Conservation (phyloP, 768 basidiomycete species). For the Mycena galericulata region DNA sequence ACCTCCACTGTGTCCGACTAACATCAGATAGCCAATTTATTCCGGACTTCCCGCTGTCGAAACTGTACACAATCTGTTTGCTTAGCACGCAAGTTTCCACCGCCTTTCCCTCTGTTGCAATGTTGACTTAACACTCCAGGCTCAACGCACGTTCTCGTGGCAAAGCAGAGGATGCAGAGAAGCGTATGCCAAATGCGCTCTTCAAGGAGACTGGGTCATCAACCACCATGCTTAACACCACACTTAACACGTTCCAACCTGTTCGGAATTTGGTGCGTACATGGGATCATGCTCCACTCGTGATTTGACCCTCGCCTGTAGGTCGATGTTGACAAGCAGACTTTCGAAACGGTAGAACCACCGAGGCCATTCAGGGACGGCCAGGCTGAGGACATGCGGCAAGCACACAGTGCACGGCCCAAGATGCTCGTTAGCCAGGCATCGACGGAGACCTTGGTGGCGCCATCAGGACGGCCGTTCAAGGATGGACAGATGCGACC, state of each 20-base stretch:
- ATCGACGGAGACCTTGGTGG: neutral
- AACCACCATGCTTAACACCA: neutral
- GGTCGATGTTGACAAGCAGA: neutral
- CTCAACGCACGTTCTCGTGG: slow-evolving; percentile 26
- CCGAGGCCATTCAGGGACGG: no score
- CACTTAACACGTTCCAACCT: neutral
- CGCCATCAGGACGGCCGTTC: neutral
- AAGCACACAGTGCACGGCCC: no score
- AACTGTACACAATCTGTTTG: slow-evolving; percentile 29
- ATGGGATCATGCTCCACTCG: neutral
- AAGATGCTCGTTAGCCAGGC: neutral
- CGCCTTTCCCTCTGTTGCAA: neutral
- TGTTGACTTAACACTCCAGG: neutral
- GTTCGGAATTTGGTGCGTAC: neutral
- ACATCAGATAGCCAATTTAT: slow-evolving; percentile 24
- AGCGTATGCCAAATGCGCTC: slow-evolving; percentile 30
- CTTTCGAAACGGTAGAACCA: no score
- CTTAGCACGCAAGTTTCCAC: slow-evolving; percentile 23
- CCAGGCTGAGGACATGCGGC: no score
- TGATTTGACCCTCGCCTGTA: neutral
- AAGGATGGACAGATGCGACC: no score
- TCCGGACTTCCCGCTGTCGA: slow-evolving; percentile 28
- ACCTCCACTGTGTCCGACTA: neutral
- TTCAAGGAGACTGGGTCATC: slow-evolving; percentile 20
- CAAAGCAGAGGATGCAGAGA: slow-evolving; percentile 11